Conservation (phyloP, 495 filamentous ascomycete genomes). For the Hypomontagnella submonticulosa region DNA sequence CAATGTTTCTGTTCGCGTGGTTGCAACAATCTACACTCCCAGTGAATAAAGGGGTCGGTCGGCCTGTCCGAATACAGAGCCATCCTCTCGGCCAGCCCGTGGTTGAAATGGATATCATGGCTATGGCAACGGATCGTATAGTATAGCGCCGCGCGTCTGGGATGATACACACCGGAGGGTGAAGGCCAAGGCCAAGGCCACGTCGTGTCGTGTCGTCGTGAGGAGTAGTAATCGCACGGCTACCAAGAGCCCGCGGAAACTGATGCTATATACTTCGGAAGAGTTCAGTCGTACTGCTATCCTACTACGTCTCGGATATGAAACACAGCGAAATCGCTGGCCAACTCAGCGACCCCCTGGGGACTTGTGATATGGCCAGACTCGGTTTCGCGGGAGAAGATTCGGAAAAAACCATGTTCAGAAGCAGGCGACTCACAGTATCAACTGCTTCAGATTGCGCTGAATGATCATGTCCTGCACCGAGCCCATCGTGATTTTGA, state of each 20-base stretch:
- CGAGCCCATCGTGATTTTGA: constrained; percentile 97
- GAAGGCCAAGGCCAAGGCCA: neutral
- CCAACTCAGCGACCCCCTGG: constrained; percentile 35
- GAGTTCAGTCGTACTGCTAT: constrained; percentile 47
- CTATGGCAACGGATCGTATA: constrained; percentile 21
- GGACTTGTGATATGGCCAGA: constrained; percentile 40
- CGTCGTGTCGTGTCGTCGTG: constrained; percentile 32
- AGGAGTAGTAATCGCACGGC: constrained; percentile 31
- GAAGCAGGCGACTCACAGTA: constrained; percentile 73
- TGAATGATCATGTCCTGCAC: constrained; percentile 99
- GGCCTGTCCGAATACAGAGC: constrained; percentile 16
- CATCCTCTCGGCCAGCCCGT: constrained; percentile 26
- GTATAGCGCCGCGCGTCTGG: constrained; percentile 17
- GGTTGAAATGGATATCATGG: constrained; percentile 18
- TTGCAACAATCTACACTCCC: constrained; percentile 20
- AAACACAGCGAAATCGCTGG: constrained; percentile 37
- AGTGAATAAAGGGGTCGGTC: constrained; percentile 20
- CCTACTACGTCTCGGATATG: constrained; percentile 26
- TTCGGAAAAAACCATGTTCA: constrained; percentile 28
- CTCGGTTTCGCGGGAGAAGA: constrained; percentile 35
- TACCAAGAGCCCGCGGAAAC: constrained; percentile 36
- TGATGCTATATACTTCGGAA: constrained; percentile 52
- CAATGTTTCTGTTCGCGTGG: constrained; percentile 19
- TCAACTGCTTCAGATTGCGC: constrained; percentile 92
- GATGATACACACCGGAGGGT: constrained; percentile 14